These are phyloP conservation scores for Candida maesae DNA, from an alignment of 805 yeast genomes.

Conservation along the genomic window DNA sequence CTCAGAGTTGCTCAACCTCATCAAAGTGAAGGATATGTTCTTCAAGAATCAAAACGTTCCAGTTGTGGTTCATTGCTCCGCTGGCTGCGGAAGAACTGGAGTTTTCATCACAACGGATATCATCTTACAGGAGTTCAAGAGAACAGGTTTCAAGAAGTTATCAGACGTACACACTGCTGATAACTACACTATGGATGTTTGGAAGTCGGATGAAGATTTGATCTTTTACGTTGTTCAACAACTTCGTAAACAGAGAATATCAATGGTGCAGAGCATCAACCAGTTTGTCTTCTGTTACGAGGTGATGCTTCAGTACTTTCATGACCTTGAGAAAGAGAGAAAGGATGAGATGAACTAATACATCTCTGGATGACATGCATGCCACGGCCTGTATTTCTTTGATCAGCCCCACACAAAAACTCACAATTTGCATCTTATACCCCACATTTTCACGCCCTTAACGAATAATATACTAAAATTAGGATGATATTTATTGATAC, in stretches of 20 bases:
- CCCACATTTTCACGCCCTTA: too few relatives aligned
- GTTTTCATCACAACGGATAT: constrained; percentile 70
- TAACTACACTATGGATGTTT: constrained; percentile 10
- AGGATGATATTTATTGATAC: too few relatives aligned
- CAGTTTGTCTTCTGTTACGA: constrained; percentile 78
- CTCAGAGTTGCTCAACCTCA: constrained; percentile 29
- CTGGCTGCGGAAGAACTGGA: constrained; percentile 97
- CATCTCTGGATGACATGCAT: too few relatives aligned
- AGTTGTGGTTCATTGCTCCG: constrained; percentile 85
- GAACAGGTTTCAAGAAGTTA: neutral
- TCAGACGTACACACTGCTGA: neutral
- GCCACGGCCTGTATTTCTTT: too few relatives aligned
- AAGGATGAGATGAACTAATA: too few relatives aligned
- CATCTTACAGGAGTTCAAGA: constrained; percentile 18
- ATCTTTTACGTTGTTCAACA: constrained; percentile 59
- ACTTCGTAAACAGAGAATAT: constrained; percentile 68
- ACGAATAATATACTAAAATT: too few relatives aligned
- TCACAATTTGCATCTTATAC: too few relatives aligned
- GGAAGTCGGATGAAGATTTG: constrained; percentile 41
- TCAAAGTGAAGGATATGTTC: constrained; percentile 30
- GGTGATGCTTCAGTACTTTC: constrained; percentile 32
- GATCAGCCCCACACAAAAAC: too few relatives aligned
- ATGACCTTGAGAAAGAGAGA: neutral
- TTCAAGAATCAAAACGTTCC: constrained; percentile 36
- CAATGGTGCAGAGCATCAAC: constrained; percentile 80